Base-by-base conservation (phyloP, 176 grass and related monocot genomes). In the Paspalum notatum region DNA sequence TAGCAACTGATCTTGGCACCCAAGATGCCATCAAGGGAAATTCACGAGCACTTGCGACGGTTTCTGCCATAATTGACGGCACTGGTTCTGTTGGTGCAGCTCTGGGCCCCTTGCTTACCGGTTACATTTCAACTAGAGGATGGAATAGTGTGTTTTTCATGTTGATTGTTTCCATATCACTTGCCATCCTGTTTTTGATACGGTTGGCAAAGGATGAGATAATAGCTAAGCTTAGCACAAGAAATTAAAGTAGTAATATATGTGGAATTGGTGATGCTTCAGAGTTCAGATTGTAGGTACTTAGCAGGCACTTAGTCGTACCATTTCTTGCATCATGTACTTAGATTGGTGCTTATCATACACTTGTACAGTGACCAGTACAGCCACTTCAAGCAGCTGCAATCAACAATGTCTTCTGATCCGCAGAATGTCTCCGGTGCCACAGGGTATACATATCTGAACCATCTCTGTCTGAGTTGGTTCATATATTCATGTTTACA, bases 121-220 rank as follows among this genome's bases (percentile, higher is more conserved):
- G 95, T 4, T 98, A 98, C 57, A 98, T 98, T 72, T 98, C 88
- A 41, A 98, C 88, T 40, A 89, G 92, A 86, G 95, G 95, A 69
- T 98, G 95, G 92, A 95, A 98, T 63, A 93, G 75, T 49, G 92
- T 98, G 8, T 98, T 95, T 80, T 74, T 98, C 76, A 98, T 98
- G 92, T 41, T 98, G 68, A 93, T 98, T 66, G 26, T 90, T 76
- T 95, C 95, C 16, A 89, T 80, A 74, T 91, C 92, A 14, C 63
- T 98, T 17, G 95, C 95, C 39, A 86, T 95, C 45, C 21, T 92
- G 45, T 98, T 94, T 85, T 89, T 98, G 90, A 81, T 91, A 82
- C 86, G 91, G 39, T 24, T 93, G 48, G 95, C 79, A 16, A 95
- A 91, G 86, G 85, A 74, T 68, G 95, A 98, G 71, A 86, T 98